Base-by-base conservation (phyloP, 345 rosid species). In the Garcia nutans region DNA sequence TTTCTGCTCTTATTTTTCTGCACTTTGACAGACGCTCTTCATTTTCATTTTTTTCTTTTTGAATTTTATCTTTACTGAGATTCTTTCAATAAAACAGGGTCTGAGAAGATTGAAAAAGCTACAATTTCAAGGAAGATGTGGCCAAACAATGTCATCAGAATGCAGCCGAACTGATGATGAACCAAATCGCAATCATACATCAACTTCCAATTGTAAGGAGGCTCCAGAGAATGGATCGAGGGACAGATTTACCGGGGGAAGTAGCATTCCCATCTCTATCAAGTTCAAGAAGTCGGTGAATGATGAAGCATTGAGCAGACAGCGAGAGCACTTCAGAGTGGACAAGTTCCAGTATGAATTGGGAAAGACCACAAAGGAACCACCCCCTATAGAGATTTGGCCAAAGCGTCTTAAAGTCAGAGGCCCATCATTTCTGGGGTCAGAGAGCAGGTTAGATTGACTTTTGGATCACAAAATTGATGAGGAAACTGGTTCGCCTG, bases 361-460 rank as follows among this genome's bases (percentile, higher is more conserved):
- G 16, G 89, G 87, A 66, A 87, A 79, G 84, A 70, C 73, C 65
- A 55, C 0, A 71, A 80, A 81, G 85, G 85, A 79, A 72, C 71
- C 87, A 49, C 82, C 85, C 47, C 79, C 82, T 8, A 58, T 74
- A 41, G 93, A 86, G 76, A 79, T 81, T 8, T 88, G 87, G 77
- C 92, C 89, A 19, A 91, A 87, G 85, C 96, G 89, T 33, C 84
- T 87, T 41, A 91, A 88, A 79, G 82, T 89, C n/a, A 86, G 84
- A 85, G 90, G 92, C 47, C 91, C 91, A 0, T 77, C 87, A 58
- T 80, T 72, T 73, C 42, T 82, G 76, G 88, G 85, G 64, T 70
- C 86, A 76, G 83, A 78, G 76, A 83, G 82, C 82, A 83, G 90
- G 78, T 68, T 72, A 71, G 77, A 79, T 76, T 85, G 82, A 84